Base-by-base conservation (phyloP, 139 green algal genomes). In the Chloropicon primus region DNA sequence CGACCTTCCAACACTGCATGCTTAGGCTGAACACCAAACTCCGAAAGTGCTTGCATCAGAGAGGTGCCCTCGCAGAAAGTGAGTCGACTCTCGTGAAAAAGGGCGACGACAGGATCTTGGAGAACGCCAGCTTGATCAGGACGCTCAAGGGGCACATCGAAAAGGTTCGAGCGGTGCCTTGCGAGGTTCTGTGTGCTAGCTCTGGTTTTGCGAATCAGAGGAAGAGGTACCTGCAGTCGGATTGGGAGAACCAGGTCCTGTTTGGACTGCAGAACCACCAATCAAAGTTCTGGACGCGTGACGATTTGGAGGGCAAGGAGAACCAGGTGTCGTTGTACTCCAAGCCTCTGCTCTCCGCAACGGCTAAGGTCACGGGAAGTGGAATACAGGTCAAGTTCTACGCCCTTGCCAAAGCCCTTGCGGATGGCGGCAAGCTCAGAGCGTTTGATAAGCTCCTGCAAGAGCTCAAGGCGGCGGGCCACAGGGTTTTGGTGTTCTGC, bases 401-500 rank as follows among this genome's bases (percentile, higher is more conserved):
- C 17, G 25, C 25, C 5, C 72, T 75, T 5, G 26, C 26, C 24
- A 74, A 72, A 21, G 24, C 74, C 23, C 76, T 85, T 0, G 28
- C 76, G 22, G 81, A 81, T 26, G 82, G 78, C 21, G 89, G 88
- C 25, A 93, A 94, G 86, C 77, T 94, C 75, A 76, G 83, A 28
- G 80, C 79, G 71, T 78, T 94, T 26, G 89, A 93, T 76, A 62
- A 73, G 29, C 71, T 93, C 73, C 82, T 94, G 72, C 80, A 53
- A 75, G 76, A 76, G 73, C 78, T 94, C n/a, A 83, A 83, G 26
- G 76, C 28, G 24, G 84, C 82, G 28, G 86, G 86, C 1, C 87
- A 92, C 78, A 76, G 87, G 0, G 86, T 90, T 73, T 82, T 94
- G 24, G 29, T 94, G 2, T 94, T 94, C 79, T 85, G 81, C 5